Base-by-base conservation (phyloP, 164 flowering plant species). In the Vitis rotundifolia region DNA sequence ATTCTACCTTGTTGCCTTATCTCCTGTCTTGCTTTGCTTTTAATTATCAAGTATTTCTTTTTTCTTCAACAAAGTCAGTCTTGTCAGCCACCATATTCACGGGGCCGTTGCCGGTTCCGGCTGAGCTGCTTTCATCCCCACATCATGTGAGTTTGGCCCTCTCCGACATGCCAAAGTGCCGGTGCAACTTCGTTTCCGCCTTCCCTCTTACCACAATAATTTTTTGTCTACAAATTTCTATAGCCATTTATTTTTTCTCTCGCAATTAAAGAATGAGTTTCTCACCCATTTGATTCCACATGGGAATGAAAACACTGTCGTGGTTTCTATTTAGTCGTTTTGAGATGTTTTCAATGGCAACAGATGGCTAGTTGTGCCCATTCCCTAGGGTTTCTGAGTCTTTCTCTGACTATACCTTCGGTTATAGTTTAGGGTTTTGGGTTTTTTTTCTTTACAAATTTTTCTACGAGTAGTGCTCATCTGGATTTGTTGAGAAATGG, bases 401-500 rank as follows among this genome's bases (percentile, higher is more conserved):
- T 55, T 49, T 22, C 26, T 51, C 49, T 48, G 18, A 47, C 31
- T 56, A n/a, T 49, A 11, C 49, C 37, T 49, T 16, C 11, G 8
- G 49, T 48, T 14, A 19, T 59, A 37, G 18, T 63, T 62, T 78
- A 78, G 76, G 79, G 81, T 77, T 81, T 69, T 68, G 13, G 60
- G 49, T 59, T 63, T 59, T 50, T 19, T 48, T 16, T 63, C 15
- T 19, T 59, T 37, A 3, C 44, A 44, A 58, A 3, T 54, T 9
- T 13, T 11, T 57, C 63, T 28, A 6, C 5, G 4, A 8, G 11
- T 48, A 66, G 31, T 18, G 14, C 28, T 63, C 44, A 26, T 63
- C 70, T 71, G 72, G 69, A 69, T 52, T 67, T 56, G 44, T 50
- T 47, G 22, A 26, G 28, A 63, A 64, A 87, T 86, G 87, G 87